Evolutionary conservation across 2,329 filamentous ascomycete genomes (phyloP).

Genomic region (Penicillium sp.): DNA sequence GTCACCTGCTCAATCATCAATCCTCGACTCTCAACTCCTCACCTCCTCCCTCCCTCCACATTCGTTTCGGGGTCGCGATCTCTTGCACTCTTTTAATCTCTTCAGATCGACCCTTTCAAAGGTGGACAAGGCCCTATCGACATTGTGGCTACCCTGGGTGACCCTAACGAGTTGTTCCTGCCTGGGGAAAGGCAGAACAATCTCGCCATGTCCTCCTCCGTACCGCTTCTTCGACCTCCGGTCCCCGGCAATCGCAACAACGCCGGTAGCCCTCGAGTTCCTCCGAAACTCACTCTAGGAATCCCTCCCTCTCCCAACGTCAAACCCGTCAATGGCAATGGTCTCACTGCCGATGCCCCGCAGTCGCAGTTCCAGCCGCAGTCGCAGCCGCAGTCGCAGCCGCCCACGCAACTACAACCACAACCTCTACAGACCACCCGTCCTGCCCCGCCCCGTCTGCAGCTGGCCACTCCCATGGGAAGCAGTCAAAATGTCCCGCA

Average conservation of each 20-base stretch:
- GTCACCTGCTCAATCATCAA: constrained; percentile 12
- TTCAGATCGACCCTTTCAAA: constrained; percentile 1
- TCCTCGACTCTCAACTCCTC: background rate
- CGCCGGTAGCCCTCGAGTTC: constrained; percentile 60
- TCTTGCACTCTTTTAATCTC: constrained; percentile 9
- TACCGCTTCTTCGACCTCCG: constrained; percentile 76
- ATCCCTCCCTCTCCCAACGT: constrained; percentile 83
- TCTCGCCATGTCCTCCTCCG: constrained; percentile 62
- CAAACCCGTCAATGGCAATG: constrained; percentile 61
- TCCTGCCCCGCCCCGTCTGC: constrained; percentile 70
- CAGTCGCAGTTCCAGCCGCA: constrained; percentile 29
- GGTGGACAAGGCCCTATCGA: constrained; percentile 21
- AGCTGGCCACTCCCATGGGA: constrained; percentile 84
- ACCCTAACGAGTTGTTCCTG: constrained; percentile 41
- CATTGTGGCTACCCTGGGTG: constrained; percentile 38
- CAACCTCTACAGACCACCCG: constrained; percentile 36
- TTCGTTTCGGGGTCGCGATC: constrained; percentile 6
- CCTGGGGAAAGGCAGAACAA: constrained; percentile 40
- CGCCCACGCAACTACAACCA: constrained; percentile 53
- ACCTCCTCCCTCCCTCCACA: constrained; percentile 3
- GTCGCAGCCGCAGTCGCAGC: constrained; percentile 7
- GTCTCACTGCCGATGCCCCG: constrained; percentile 24
- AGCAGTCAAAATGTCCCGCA: constrained; percentile 65
- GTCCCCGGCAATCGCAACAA: constrained; percentile 65
- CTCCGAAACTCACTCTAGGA: constrained; percentile 78